These are phyloP conservation scores for Elaeis oleifera DNA, from an alignment of 202 grass and related monocot genomes.

Conservation along the genomic window DNA sequence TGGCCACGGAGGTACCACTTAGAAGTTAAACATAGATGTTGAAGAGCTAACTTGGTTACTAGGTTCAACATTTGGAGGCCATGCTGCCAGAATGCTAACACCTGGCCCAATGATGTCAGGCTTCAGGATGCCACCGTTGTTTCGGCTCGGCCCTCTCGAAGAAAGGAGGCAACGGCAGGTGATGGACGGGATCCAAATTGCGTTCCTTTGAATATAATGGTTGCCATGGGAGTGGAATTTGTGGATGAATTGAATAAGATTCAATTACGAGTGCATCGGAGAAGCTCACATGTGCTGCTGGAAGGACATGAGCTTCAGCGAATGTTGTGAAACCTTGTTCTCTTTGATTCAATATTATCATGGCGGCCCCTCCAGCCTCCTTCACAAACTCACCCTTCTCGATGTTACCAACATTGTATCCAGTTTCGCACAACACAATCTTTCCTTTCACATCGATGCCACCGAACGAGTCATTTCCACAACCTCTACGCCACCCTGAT, in stretches of 20 bases:
- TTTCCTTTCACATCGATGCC: not conserved
- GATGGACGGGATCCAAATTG: slow-evolving; percentile 17
- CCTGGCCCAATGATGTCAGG: too few species aligned
- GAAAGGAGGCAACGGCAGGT: slow-evolving; percentile 23
- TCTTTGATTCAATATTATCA: slow-evolving; percentile 25
- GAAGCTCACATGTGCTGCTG: slow-evolving; percentile 19
- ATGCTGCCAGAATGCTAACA: too few species aligned
- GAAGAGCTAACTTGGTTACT: too few species aligned
- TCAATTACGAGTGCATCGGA: not conserved
- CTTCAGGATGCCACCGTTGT: too few species aligned
- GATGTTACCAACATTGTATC: not conserved
- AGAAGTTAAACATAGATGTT: not conserved
- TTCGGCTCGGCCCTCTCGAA: slow-evolving; percentile 16
- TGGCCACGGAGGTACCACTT: too few species aligned
- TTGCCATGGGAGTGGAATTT: not conserved
- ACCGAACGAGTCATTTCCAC: slow-evolving; percentile 1
- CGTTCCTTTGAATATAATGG: slow-evolving; percentile 21
- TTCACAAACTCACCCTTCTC: slow-evolving; percentile 1
- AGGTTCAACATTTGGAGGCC: too few species aligned
- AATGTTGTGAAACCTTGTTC: not conserved
- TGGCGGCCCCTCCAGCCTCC: slow-evolving; percentile 16
- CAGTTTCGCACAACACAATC: slow-evolving; percentile 6
- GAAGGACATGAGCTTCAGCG: slow-evolving; percentile 8
- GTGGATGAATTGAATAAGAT: not conserved
- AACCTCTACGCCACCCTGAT: not conserved